Percentiles rank a stretch among this genome's conserved stretches.
Evolutionary conservation across 345 rosid genomes (phyloP).

Genomic region (Clausena lansium): DNA sequence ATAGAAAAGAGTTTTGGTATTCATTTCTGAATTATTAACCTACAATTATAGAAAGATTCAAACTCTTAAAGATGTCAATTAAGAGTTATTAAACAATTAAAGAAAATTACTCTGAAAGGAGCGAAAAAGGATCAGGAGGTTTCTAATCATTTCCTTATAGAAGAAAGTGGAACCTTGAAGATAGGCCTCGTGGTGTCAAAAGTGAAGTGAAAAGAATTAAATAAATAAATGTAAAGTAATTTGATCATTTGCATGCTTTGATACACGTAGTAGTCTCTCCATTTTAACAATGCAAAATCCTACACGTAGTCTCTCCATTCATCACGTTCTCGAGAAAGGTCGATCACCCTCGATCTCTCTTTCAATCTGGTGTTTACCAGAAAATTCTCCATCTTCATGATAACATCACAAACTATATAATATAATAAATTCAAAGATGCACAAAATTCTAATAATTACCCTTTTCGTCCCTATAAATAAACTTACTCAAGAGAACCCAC

Average conservation of each 20-base stretch:
- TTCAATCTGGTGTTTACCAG: not conserved
- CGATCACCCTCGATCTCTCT: not conserved
- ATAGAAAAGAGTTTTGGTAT: too few species aligned
- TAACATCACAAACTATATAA: not conserved
- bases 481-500: not conserved
- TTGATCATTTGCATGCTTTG: not conserved
- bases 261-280: not conserved
- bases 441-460: not conserved
- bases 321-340: not conserved
- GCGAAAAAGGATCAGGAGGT: not conserved
- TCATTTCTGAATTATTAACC: too few species aligned
- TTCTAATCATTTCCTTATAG: not conserved
- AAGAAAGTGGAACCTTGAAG: slow-evolving; percentile 1
- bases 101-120: too few species aligned
- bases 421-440: too few species aligned
- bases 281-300: not conserved
- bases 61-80: too few species aligned
- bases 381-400: not conserved
- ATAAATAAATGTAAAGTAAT: too few species aligned
- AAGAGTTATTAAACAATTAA: too few species aligned
- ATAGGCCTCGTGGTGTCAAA: not conserved
- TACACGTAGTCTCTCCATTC: not conserved
- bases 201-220: too few species aligned
- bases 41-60: too few species aligned
- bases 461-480: not conserved